Percentiles rank a stretch among this genome's conserved stretches.
phyloP scores from a whole-genome alignment of 1,284 basidiomycete species.

The Ceratobasidium sp. region DNA sequence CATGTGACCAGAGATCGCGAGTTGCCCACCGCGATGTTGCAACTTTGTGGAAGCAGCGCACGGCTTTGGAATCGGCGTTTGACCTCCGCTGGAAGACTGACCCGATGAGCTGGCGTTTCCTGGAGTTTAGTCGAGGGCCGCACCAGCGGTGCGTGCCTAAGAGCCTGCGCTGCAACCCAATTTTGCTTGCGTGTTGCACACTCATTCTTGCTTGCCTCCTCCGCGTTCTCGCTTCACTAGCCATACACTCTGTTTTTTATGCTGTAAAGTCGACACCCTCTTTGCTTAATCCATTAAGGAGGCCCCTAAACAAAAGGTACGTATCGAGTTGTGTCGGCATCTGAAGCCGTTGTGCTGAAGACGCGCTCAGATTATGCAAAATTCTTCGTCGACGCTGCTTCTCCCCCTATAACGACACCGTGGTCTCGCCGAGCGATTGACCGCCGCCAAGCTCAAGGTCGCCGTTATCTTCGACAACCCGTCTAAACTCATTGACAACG shows the following conservation, averaged over 20 bases:
- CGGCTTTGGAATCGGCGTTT: too few species aligned
- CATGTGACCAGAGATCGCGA: too few species aligned
- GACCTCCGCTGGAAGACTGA: too few species aligned
- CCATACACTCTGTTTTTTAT: conserved; percentile 5
- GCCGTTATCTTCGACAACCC: conserved; percentile 99
- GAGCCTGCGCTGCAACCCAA: too few species aligned
- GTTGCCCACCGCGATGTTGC: too few species aligned
- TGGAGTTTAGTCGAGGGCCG: too few species aligned
- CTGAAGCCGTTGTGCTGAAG: conserved; percentile 13
- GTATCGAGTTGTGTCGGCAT: conserved; percentile 1
- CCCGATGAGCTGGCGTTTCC: too few species aligned
- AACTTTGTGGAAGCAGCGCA: too few species aligned
- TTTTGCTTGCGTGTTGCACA: too few species aligned
- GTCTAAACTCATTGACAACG: conserved; percentile 97
- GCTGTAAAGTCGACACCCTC: neutral
- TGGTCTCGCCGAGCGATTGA: conserved; percentile 95
- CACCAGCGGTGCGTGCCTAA: too few species aligned
- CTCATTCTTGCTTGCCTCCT: too few species aligned
- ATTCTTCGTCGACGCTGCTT: conserved; percentile 8
- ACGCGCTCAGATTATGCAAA: conserved; percentile 38
- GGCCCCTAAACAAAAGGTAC: conserved; percentile 31
- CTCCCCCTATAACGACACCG: conserved; percentile 59
- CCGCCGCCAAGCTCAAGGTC: conserved; percentile 96
- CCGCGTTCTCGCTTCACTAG: too few species aligned
- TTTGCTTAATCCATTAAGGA: conserved; percentile 16